Percentiles rank a stretch among this genome's conserved stretches.
These are phyloP conservation scores for Backusella luteola DNA, from an alignment of 192 early-diverging fungal species.

Conservation along the genomic window DNA sequence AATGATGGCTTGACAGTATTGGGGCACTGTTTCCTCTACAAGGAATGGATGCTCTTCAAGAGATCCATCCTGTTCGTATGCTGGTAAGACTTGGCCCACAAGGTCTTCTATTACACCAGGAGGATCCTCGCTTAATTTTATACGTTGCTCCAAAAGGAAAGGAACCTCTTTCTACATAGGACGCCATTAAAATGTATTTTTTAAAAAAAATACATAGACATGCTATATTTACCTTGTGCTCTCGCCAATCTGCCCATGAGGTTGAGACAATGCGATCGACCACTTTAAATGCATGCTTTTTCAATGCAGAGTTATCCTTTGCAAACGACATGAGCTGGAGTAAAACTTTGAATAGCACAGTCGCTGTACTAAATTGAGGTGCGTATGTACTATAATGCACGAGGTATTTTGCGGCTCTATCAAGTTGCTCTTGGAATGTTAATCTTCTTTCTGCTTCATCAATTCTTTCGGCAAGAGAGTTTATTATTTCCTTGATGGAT, in stretches of 20 bases:
- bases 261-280: conserved; percentile 33
- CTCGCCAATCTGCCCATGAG: conserved; percentile 40
- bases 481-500: conserved; percentile 1
- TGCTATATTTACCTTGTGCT: conserved; percentile 33
- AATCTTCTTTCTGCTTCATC: neutral
- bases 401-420: conserved; percentile 39
- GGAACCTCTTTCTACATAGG: conserved; percentile 41
- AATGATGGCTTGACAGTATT: conserved; percentile 40
- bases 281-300: conserved; percentile 21
- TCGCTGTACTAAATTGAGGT: conserved; percentile 43
- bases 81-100: conserved; percentile 35
- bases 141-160: conserved; percentile 43
- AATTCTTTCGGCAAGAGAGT: conserved; percentile 6
- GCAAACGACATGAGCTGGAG: conserved; percentile 40
- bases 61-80: conserved; percentile 33
- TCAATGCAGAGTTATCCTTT: conserved; percentile 21
- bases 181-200: neutral
- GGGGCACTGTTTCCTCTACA: conserved; percentile 35
- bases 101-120: conserved; percentile 40
- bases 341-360: conserved; percentile 38
- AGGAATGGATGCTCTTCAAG: conserved; percentile 42
- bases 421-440: neutral
- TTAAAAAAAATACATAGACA: too few species aligned
- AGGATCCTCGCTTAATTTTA: conserved; percentile 33
- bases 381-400: conserved; percentile 34